These are phyloP conservation scores for Dimargaris verticillata DNA, from an alignment of 192 early-diverging fungal genomes.

Conservation along the genomic window DNA sequence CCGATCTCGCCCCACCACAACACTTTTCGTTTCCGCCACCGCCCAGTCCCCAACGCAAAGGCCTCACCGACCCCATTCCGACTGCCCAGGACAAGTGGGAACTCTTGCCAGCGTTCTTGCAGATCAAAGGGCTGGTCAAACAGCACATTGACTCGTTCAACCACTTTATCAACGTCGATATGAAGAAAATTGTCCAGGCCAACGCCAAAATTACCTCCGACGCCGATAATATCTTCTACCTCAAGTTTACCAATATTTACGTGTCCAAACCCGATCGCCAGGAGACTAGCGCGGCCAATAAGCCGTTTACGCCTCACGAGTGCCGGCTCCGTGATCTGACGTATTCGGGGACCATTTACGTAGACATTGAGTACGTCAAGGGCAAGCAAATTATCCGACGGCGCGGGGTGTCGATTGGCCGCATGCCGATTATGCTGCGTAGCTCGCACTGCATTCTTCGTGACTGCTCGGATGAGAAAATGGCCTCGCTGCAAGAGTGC, in stretches of 20 bases:
- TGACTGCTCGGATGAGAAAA: slow-evolving; percentile 58
- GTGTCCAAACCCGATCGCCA: slow-evolving; percentile 66
- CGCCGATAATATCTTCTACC: slow-evolving; percentile 81
- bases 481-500: slow-evolving; percentile 82
- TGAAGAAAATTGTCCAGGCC: slow-evolving; percentile 85
- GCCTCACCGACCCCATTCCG: slow-evolving; percentile 28
- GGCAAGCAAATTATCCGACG: slow-evolving; percentile 64
- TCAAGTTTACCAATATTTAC: slow-evolving; percentile 80
- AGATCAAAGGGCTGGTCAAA: slow-evolving; percentile 93
- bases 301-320: slow-evolving; percentile 80
- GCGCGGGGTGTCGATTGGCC: slow-evolving; percentile 68
- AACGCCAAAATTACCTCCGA: slow-evolving; percentile 83
- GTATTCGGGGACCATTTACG: slow-evolving; percentile 80
- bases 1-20: too few species aligned
- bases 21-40: slow-evolving; percentile 6
- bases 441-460: slow-evolving; percentile 68
- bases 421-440: slow-evolving; percentile 94
- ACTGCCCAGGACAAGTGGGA: slow-evolving; percentile 86
- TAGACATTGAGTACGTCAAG: slow-evolving; percentile 85
- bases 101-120: slow-evolving; percentile 88
- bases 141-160: slow-evolving; percentile 99
- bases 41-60: slow-evolving; percentile 19
- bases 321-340: slow-evolving; percentile 91
- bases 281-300: slow-evolving; percentile 53
- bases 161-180: slow-evolving; percentile 89